Evolutionary conservation across 768 basidiomycete genomes (phyloP).

Genomic region (Sutorius australiensis): DNA sequence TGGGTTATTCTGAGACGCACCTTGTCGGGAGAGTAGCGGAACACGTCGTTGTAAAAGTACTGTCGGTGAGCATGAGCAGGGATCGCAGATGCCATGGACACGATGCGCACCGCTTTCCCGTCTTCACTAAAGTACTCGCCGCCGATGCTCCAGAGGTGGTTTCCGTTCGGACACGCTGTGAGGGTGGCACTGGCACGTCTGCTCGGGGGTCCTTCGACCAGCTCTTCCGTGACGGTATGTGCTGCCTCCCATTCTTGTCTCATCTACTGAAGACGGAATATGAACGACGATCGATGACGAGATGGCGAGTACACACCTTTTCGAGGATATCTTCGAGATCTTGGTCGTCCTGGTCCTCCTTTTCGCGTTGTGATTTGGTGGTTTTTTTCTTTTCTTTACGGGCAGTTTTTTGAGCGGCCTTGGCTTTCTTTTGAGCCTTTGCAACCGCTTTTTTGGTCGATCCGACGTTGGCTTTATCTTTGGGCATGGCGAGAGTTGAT

Average conservation of each 20-base stretch:
- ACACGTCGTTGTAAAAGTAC: conserved; percentile 88
- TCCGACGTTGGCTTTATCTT: conserved; percentile 9
- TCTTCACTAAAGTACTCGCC: conserved; percentile 90
- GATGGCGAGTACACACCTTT: conserved; percentile 42
- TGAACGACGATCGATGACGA: neutral
- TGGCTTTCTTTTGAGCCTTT: conserved; percentile 66
- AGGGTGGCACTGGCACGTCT: conserved; percentile 81
- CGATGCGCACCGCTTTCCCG: conserved; percentile 58
- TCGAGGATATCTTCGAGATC: conserved; percentile 85
- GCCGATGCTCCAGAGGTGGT: conserved; percentile 80
- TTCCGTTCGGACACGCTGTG: conserved; percentile 74
- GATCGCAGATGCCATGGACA: neutral
- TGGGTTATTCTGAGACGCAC: conserved; percentile 27
- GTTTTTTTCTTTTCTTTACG: conserved; percentile 65
- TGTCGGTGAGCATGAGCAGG: conserved; percentile 22
- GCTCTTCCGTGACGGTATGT: conserved; percentile 81
- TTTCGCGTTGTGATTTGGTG: conserved; percentile 37
- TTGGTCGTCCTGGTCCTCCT: conserved; percentile 63
- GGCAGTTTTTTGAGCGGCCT: conserved; percentile 63
- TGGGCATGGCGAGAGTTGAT: conserved; percentile 12
- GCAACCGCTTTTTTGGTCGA: conserved; percentile 41
- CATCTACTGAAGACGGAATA: conserved; percentile 50
- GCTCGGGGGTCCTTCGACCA: conserved; percentile 78
- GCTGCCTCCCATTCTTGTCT: conserved; percentile 79
- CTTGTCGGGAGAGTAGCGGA: conserved; percentile 82